Evolutionary conservation across 176 grass and related monocot species (phyloP).

Genomic region (Miscanthus lutarioriparius): DNA sequence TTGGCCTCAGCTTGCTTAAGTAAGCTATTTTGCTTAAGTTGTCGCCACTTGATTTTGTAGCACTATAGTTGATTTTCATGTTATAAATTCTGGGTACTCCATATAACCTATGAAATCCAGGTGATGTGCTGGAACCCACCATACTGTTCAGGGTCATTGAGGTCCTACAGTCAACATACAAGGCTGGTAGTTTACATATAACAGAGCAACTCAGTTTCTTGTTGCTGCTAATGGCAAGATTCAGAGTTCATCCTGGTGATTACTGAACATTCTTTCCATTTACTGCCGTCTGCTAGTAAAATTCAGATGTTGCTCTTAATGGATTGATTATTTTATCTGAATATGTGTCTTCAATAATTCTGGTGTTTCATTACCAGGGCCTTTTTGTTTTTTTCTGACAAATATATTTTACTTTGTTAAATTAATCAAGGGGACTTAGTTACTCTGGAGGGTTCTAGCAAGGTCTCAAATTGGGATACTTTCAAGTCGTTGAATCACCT

Average conservation of each 20-base stretch:
- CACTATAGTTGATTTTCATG: background rate
- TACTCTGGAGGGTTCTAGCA: conserved; percentile 30
- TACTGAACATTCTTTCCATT: conserved; percentile 17
- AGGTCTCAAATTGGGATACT: conserved; percentile 44
- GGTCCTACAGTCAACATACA: conserved; percentile 74
- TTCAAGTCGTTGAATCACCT: conserved; percentile 52
- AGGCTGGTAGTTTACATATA: conserved; percentile 57
- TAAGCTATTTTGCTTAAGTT: conserved; percentile 48
- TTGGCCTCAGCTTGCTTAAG: conserved; percentile 82
- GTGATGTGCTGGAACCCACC: conserved; percentile 58
- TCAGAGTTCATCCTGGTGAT: conserved; percentile 69
- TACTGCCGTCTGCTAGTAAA: conserved; percentile 6
- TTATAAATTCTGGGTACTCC: background rate
- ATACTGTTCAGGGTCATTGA: conserved; percentile 66
- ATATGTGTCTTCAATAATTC: background rate
- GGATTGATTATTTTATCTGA: conserved; percentile 17
- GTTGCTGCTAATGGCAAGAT: conserved; percentile 67
- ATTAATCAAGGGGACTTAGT: conserved; percentile 40
- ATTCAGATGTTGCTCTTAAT: conserved; percentile 15
- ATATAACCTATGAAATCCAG: conserved; percentile 55
- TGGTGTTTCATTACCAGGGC: background rate
- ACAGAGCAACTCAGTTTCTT: conserved; percentile 82
- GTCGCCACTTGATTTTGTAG: background rate
- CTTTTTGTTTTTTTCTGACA: conserved; percentile 8
- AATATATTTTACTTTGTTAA: conserved; percentile 29